A percentile compares a stretch with the other conserved stretches of the same genome.
Conservation (phyloP, 2,329 filamentous ascomycete species). For the Rutstroemia sp. region DNA sequence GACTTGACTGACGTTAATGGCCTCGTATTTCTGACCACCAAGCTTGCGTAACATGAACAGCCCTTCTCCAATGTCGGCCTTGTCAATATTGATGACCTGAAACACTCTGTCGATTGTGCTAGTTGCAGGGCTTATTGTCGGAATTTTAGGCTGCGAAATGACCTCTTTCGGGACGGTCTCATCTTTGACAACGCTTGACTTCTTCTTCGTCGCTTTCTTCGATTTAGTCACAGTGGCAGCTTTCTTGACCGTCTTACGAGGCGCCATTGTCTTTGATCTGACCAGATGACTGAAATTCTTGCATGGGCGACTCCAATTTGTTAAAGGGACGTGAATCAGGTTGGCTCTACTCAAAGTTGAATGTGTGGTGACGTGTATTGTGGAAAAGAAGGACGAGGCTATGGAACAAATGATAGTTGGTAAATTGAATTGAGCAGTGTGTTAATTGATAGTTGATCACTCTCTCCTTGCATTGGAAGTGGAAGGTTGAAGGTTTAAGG, state of each 20-base stretch:
- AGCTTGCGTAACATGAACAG: conserved; percentile 15
- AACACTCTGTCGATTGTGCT: conserved; percentile 10
- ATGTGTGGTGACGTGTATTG: too few relatives aligned
- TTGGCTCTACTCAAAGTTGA: too few relatives aligned
- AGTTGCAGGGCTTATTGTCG: background rate
- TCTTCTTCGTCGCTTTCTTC: background rate
- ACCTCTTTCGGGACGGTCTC: background rate
- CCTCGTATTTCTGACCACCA: conserved; percentile 14
- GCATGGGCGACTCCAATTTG: background rate
- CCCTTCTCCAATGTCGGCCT: conserved; percentile 14
- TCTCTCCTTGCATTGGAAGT: too few relatives aligned
- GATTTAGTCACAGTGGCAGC: background rate
- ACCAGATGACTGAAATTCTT: background rate
- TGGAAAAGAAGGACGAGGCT: too few relatives aligned
- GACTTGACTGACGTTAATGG: conserved; percentile 13
- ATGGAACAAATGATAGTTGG: too few relatives aligned
- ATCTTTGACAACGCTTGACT: background rate
- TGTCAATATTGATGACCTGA: conserved; percentile 9
- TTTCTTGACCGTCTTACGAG: background rate
- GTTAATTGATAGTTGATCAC: too few relatives aligned
- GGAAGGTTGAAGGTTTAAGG: too few relatives aligned
- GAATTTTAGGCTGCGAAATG: too few relatives aligned
- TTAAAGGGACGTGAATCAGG: background rate
- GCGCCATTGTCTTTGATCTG: background rate
- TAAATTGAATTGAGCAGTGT: too few relatives aligned